Evolutionary conservation across 148 eudicot species (phyloP).

Genomic region (Amaranthus hypochondriacus): DNA sequence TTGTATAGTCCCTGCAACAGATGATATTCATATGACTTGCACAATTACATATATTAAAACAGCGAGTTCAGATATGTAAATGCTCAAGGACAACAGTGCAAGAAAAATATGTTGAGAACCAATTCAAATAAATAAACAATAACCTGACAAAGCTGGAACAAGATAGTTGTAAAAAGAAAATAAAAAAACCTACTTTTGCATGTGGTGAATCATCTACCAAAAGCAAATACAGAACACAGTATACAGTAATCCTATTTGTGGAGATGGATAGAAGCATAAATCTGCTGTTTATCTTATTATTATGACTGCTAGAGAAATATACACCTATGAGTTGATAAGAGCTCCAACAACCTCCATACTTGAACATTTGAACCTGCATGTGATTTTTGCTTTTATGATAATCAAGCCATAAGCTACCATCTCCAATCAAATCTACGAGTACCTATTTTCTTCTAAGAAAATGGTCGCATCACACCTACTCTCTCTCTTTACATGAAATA

Average conservation of each 20-base stretch:
- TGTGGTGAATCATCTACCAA: background rate
- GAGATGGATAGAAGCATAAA: too few species aligned
- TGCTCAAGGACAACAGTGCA: background rate
- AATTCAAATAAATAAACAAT: background rate
- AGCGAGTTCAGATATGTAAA: background rate
- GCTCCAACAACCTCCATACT: background rate
- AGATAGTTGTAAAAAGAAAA: background rate
- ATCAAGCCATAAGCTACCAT: too few species aligned
- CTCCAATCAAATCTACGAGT: too few species aligned
- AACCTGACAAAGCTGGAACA: background rate
- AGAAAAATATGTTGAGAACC: background rate
- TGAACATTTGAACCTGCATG: too few species aligned
- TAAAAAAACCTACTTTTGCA: background rate
- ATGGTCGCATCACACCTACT: too few species aligned
- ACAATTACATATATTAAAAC: background rate
- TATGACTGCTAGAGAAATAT: background rate
- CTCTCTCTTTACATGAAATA: too few species aligned
- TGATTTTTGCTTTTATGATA: too few species aligned
- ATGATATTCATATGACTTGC: slow-evolving; percentile 11
- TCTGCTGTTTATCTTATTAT: too few species aligned
- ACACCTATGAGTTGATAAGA: background rate
- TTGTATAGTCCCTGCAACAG: slow-evolving; percentile 71
- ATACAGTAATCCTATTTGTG: too few species aligned
- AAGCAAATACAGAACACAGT: background rate
- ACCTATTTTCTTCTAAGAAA: too few species aligned